These are phyloP conservation scores for Asterophora parasitica DNA, from an alignment of 768 basidiomycete species.

Conservation along the genomic window DNA sequence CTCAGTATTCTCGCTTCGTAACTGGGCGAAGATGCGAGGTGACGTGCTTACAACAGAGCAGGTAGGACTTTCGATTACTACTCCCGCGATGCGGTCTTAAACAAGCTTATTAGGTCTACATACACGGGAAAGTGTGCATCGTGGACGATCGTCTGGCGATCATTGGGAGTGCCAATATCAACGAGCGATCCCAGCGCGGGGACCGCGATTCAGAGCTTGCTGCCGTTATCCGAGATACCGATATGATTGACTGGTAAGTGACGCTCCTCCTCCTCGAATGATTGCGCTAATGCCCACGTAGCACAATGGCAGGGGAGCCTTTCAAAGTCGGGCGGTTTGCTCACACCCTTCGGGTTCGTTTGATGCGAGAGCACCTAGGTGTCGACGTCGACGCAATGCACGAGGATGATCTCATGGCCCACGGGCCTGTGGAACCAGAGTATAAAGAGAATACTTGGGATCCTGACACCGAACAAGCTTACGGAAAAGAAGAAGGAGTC, in stretches of 20 bases:
- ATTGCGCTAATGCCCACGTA: constrained; percentile 22
- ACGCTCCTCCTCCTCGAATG: neutral
- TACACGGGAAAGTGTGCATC: constrained; percentile 84
- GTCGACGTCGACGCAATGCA: constrained; percentile 87
- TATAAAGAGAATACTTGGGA: constrained; percentile 65
- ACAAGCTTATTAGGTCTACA: constrained; percentile 60
- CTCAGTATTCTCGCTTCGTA: constrained; percentile 83
- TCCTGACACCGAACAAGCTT: constrained; percentile 63
- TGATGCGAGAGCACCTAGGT: constrained; percentile 97
- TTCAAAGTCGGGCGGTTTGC: constrained; percentile 97
- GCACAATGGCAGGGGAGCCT: constrained; percentile 90
- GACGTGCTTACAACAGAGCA: constrained; percentile 86
- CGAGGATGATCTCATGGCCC: constrained; percentile 64
- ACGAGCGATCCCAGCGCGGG: constrained; percentile 92
- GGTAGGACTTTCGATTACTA: constrained; percentile 32
- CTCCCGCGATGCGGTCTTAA: constrained; percentile 1
- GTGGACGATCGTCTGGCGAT: constrained; percentile 94
- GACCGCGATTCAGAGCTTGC: constrained; percentile 97
- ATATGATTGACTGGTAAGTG: constrained; percentile 86
- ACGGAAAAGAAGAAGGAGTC: constrained; percentile 37
- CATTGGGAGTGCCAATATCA: constrained; percentile 96
- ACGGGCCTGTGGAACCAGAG: constrained; percentile 45
- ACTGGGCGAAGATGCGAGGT: constrained; percentile 88
- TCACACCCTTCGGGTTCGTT: constrained; percentile 84
- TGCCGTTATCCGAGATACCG: constrained; percentile 90